Base-by-base conservation (phyloP, 768 basidiomycete genomes). In the Psilocybe cyanescens region DNA sequence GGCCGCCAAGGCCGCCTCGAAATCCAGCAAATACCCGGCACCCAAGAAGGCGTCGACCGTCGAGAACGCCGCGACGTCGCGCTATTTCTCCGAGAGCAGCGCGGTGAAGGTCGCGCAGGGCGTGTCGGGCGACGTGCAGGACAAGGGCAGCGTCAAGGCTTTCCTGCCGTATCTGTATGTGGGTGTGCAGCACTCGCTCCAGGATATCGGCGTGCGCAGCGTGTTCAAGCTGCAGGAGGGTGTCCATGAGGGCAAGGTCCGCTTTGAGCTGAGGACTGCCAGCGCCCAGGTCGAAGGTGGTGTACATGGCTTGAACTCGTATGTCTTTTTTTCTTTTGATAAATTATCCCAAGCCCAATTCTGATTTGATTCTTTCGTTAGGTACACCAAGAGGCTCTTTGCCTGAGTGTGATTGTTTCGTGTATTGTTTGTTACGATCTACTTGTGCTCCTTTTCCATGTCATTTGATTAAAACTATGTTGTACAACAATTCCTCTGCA, bases 31-130 rank as follows among this genome's bases (percentile, higher is more conserved):
- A 66, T 82, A 84, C 49, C 78, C 83, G 0, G 71, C 76, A 37
- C 82, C 79, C 29, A 81, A 80, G 66, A 82, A 80, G 70, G 72
- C 75, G 17, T 77, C 69, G 14, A 79, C 79, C 0, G 76, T 87
- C 35, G 94, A 96, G 77, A 99, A 99, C 70, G 97, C 97, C 11
- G 97, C 97, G 1, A 99, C 96, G 2, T 89, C 94, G 33, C 85
- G 97, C 28, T 99, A 97, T 81, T 97, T 97, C 78, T 95, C 93
- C 37, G 95, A 97, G 78, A 85, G 86, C 59, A 94, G 94, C 52
- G 83, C 89, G 4, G 90, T 99, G 74, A 97, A 98, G 80, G 97
- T 99, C 41, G 97, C 96, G 1, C 94, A 96, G 74, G 95, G 95
- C 62, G 97, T 99, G 8, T 92, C 92, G 11, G 97, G 97, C 11